Evolutionary conservation across 495 filamentous ascomycete genomes (phyloP).

Genomic region (Penicillium arizonense): DNA sequence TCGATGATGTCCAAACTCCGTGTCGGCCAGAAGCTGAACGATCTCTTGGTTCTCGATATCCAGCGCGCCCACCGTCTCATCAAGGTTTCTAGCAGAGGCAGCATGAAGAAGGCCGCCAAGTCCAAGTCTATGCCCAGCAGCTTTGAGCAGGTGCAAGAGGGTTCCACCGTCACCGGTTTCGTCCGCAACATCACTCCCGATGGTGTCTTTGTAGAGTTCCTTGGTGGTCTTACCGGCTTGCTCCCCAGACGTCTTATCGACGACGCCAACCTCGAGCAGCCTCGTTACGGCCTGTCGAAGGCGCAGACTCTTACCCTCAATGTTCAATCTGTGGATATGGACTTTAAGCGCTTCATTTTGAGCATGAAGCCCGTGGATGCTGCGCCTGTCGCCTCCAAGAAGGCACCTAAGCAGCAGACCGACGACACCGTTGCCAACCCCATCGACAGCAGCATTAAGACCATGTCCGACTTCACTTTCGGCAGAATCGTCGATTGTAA

Average conservation of each 20-base stretch:
- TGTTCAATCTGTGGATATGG: constrained; percentile 65
- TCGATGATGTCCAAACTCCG: constrained; percentile 74
- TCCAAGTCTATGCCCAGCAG: constrained; percentile 59
- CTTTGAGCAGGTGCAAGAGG: constrained; percentile 69
- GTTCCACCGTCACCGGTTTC: constrained; percentile 72
- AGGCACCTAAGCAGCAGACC: constrained; percentile 27
- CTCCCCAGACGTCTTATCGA: constrained; percentile 73
- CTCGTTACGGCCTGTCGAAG: constrained; percentile 72
- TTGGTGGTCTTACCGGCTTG: constrained; percentile 71
- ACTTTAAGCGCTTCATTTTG: constrained; percentile 57
- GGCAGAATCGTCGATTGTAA: constrained; percentile 78
- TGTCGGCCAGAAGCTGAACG: constrained; percentile 74
- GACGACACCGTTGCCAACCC: constrained; percentile 57
- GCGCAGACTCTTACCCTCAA: constrained; percentile 68
- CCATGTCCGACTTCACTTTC: constrained; percentile 66
- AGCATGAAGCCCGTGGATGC: constrained; percentile 52
- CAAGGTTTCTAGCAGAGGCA: constrained; percentile 74
- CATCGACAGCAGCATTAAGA: constrained; percentile 63
- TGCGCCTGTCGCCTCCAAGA: constrained; percentile 31
- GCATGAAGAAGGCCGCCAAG: constrained; percentile 71
- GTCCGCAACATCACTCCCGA: constrained; percentile 76
- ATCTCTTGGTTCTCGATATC: constrained; percentile 83
- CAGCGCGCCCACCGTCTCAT: constrained; percentile 69
- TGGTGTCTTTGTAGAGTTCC: constrained; percentile 80
- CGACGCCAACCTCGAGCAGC: constrained; percentile 59